A percentile compares a stretch with the other conserved stretches of the same genome.
phyloP scores from a whole-genome alignment of 495 filamentous ascomycete species.

The Neurospora sp. region DNA sequence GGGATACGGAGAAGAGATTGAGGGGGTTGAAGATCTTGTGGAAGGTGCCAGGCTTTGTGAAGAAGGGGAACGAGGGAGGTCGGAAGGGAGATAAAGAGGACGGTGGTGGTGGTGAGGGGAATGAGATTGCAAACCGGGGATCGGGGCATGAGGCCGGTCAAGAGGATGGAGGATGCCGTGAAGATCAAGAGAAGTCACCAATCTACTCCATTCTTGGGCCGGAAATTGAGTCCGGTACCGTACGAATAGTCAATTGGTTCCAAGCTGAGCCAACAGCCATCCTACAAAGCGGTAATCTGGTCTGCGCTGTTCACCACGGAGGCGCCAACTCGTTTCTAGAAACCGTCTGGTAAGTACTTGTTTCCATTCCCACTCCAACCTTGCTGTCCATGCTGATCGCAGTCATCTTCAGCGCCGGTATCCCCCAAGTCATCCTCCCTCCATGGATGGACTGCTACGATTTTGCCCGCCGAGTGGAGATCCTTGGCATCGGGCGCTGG shows the following conservation, averaged over 20 bases:
- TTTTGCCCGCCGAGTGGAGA: slow-evolving; percentile 41
- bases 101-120: slow-evolving; percentile 1
- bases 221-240: slow-evolving; percentile 13
- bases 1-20: neutral
- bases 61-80: neutral
- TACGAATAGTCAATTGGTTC: slow-evolving; percentile 28
- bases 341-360: slow-evolving; percentile 22
- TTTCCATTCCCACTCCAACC: neutral
- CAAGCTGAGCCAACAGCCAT: slow-evolving; percentile 28
- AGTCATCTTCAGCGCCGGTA: slow-evolving; percentile 28
- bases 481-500: slow-evolving; percentile 40
- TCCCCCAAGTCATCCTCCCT: slow-evolving; percentile 42
- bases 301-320: slow-evolving; percentile 35
- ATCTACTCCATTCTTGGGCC: slow-evolving; percentile 7
- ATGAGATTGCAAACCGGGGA: neutral
- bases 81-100: neutral
- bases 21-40: slow-evolving; percentile 32
- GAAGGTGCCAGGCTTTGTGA: slow-evolving; percentile 22
- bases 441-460: slow-evolving; percentile 48
- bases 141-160: neutral
- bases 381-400: neutral
- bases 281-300: slow-evolving; percentile 24
- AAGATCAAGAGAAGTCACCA: neutral
- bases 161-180: neutral
- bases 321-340: slow-evolving; percentile 37